A percentile compares a stretch with the other conserved stretches of the same genome.
phyloP scores from a whole-genome alignment of 164 flowering plant genomes.

The Vitis rotundifolia region DNA sequence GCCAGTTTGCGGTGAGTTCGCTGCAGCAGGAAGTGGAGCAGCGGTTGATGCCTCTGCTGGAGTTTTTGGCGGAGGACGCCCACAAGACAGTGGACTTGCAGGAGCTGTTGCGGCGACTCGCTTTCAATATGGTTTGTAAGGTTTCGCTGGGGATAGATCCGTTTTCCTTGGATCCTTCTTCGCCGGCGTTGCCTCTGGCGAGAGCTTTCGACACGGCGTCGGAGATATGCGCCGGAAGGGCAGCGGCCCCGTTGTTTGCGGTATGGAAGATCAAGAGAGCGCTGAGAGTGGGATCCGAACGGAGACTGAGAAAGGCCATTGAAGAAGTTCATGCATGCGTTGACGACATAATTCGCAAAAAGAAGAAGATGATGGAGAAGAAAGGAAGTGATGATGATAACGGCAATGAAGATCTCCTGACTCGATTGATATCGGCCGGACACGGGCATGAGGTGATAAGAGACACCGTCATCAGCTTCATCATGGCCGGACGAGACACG shows the following conservation, averaged over 20 bases:
- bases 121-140: conserved; percentile 45
- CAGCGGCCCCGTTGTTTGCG: conserved; percentile 40
- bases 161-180: conserved; percentile 25
- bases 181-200: conserved; percentile 25
- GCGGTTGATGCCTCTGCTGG: conserved; percentile 25
- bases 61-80: conserved; percentile 6
- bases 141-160: conserved; percentile 46
- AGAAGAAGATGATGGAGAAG: conserved; percentile 20
- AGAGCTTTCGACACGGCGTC: conserved; percentile 61
- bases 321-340: conserved; percentile 38
- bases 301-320: conserved; percentile 26
- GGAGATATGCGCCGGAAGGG: conserved; percentile 54
- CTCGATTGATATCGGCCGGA: conserved; percentile 51
- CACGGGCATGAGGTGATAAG: conserved; percentile 45
- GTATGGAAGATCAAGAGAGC: conserved; percentile 64
- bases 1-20: conserved; percentile 15
- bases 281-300: no score
- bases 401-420: conserved; percentile 45
- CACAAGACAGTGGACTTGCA: conserved; percentile 17
- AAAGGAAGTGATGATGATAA: background rate
- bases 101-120: conserved; percentile 41
- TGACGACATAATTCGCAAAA: conserved; percentile 33
- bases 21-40: conserved; percentile 25
- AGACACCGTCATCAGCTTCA: conserved; percentile 78
- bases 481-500: conserved; percentile 90